These are phyloP conservation scores for Ogataea henricii DNA, from an alignment of 805 yeast genomes.

Conservation along the genomic window DNA sequence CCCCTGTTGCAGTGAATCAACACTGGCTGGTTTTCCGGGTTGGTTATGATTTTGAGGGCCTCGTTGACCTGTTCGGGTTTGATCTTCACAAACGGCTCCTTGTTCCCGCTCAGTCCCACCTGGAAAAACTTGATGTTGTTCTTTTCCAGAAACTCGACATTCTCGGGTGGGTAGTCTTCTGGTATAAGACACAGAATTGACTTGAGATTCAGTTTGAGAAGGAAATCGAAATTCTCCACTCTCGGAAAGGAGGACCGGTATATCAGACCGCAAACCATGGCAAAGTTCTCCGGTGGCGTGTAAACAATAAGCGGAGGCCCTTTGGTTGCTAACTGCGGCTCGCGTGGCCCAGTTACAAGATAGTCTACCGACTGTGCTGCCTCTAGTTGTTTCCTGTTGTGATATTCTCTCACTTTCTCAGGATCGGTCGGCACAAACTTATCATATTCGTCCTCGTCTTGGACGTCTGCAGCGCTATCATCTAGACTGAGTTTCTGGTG, in stretches of 20 bases:
- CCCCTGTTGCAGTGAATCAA: conserved; percentile 95
- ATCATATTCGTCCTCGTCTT: conserved; percentile 35
- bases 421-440: conserved; percentile 33
- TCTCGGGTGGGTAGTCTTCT: conserved; percentile 85
- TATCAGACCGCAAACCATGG: conserved; percentile 74
- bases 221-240: conserved; percentile 73
- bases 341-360: conserved; percentile 3
- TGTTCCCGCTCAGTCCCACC: conserved; percentile 92
- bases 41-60: conserved; percentile 76
- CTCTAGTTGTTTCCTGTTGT: conserved; percentile 3
- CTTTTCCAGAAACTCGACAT: conserved; percentile 58
- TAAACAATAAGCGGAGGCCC: conserved; percentile 17
- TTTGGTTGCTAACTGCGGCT: background rate
- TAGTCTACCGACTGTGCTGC: conserved; percentile 4
- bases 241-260: conserved; percentile 92
- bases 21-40: conserved; percentile 89
- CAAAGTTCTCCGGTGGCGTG: conserved; percentile 88
- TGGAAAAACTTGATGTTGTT: conserved; percentile 74
- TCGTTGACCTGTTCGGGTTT: conserved; percentile 66
- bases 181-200: conserved; percentile 84
- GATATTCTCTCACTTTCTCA: conserved; percentile 22
- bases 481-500: conserved; percentile 3
- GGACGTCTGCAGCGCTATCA: conserved; percentile 11
- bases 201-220: conserved; percentile 62
- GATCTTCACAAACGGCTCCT: conserved; percentile 87